Percentiles rank a stretch among this genome's conserved stretches.
Conservation (phyloP, 2,329 filamentous ascomycete species). For the Aspergillus pseudoviridinutans region DNA sequence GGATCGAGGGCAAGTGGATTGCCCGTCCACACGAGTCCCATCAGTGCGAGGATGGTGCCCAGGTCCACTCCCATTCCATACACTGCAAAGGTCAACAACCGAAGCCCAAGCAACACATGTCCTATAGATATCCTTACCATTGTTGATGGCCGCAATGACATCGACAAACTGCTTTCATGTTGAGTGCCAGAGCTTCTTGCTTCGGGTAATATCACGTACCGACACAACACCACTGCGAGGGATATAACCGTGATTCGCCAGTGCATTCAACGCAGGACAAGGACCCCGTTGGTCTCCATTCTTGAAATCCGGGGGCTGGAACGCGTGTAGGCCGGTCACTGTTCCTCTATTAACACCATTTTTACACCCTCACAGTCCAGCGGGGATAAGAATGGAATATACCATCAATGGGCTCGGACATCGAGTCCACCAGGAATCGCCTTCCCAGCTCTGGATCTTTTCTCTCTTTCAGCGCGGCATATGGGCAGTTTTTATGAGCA, state of each 20-base stretch:
- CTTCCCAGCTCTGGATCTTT: neutral
- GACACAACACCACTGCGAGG: slow-evolving; percentile 37
- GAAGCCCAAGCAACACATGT: neutral
- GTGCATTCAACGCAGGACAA: slow-evolving; percentile 42
- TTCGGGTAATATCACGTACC: slow-evolving; percentile 12
- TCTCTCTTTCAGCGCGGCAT: neutral
- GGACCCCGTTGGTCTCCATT: slow-evolving; percentile 38
- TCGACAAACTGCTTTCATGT: slow-evolving; percentile 25
- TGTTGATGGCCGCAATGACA: slow-evolving; percentile 32
- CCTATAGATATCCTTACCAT: slow-evolving; percentile 17
- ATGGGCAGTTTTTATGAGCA: neutral
- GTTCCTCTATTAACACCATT: neutral
- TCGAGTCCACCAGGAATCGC: neutral
- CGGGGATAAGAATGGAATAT: neutral
- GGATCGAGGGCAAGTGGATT: slow-evolving; percentile 49
- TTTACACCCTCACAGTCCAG: too few relatives aligned
- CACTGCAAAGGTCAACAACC: slow-evolving; percentile 26
- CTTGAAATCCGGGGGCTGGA: slow-evolving; percentile 31
- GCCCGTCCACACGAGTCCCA: slow-evolving; percentile 48
- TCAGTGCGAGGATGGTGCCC: slow-evolving; percentile 39
- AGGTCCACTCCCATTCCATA: slow-evolving; percentile 49
- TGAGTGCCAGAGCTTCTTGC: slow-evolving; percentile 2
- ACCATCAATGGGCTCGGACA: slow-evolving; percentile 23
- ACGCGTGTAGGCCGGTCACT: slow-evolving; percentile 35
- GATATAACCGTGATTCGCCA: slow-evolving; percentile 44